Evolutionary conservation across 2,329 filamentous ascomycete genomes (phyloP).

Genomic region (Elsinoe australis): DNA sequence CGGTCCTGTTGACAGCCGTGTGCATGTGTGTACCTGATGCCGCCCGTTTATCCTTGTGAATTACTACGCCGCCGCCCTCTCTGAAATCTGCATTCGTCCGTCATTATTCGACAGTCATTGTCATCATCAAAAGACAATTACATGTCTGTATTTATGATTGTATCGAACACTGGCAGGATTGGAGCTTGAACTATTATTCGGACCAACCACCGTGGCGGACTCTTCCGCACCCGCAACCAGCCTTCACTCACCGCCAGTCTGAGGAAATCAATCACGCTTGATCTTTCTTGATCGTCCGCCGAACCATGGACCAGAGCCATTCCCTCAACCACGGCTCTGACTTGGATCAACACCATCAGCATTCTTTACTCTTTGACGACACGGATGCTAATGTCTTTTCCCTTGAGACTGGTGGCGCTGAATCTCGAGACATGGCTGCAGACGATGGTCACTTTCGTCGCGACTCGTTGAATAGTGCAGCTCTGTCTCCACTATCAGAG

Average conservation of each 20-base stretch:
- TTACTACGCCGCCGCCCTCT: constrained; percentile 5
- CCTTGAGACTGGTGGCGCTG: constrained; percentile 9
- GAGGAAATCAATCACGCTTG: constrained; percentile 7
- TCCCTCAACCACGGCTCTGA: constrained; percentile 16
- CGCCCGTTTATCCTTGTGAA: constrained; percentile 11
- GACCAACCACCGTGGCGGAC: too few species aligned
- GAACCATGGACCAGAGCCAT: constrained; percentile 11
- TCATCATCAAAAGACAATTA: too few species aligned
- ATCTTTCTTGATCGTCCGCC: too few species aligned
- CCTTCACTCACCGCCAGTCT: constrained; percentile 15
- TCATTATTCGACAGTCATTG: constrained; percentile 11
- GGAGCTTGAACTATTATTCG: too few species aligned
- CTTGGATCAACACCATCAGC: constrained; percentile 9
- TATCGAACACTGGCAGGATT: too few species aligned
- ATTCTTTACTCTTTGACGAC: constrained; percentile 12
- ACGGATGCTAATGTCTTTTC: constrained; percentile 10
- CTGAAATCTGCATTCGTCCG: too few species aligned
- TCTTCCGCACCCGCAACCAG: constrained; percentile 5
- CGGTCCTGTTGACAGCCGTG: not conserved
- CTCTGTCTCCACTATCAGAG: constrained; percentile 12
- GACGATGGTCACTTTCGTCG: constrained; percentile 15
- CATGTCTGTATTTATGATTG: too few species aligned
- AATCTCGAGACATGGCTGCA: constrained; percentile 8
- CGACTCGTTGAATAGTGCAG: constrained; percentile 14
- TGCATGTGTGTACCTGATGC: constrained; percentile 9